These are phyloP conservation scores for Colletotrichum spaethianum DNA, from an alignment of 2,329 filamentous ascomycete genomes.

Conservation along the genomic window DNA sequence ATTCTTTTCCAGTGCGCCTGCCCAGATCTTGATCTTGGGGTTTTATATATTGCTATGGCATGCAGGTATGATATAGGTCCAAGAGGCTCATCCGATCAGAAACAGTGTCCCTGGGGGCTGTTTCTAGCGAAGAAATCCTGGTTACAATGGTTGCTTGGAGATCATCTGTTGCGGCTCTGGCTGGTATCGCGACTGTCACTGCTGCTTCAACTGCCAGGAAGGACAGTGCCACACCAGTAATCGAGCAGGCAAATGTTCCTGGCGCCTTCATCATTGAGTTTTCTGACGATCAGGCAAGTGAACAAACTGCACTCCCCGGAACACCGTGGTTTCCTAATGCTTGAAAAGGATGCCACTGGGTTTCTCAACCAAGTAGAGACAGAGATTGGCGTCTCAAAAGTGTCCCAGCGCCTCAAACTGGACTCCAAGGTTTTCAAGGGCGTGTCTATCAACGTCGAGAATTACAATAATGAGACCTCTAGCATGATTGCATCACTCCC, in stretches of 20 bases:
- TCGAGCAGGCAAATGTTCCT: constrained; percentile 50
- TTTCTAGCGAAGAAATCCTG: not conserved
- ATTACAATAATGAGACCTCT: constrained; percentile 58
- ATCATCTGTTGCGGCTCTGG: constrained; percentile 21
- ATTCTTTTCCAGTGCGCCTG: not conserved
- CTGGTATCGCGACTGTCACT: not conserved
- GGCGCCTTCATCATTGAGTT: constrained; percentile 69
- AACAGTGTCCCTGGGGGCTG: not conserved
- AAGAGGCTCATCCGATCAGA: not conserved
- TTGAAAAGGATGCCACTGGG: constrained; percentile 19
- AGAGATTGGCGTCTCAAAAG: constrained; percentile 32
- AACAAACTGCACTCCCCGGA: not conserved
- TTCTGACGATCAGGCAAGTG: constrained; percentile 61
- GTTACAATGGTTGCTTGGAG: constrained; percentile 24
- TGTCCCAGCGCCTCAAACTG: constrained; percentile 43
- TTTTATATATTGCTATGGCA: constrained; percentile 3
- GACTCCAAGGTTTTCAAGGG: constrained; percentile 56
- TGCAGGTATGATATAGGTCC: not conserved
- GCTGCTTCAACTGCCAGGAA: constrained; percentile 12
- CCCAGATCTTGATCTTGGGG: not conserved
- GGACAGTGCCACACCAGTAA: constrained; percentile 30
- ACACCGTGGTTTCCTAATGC: not conserved
- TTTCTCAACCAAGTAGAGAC: constrained; percentile 35
- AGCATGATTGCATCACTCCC: constrained; percentile 57
- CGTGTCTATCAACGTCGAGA: constrained; percentile 65